These are phyloP conservation scores for Alternaria atra DNA, from an alignment of 2,329 filamentous ascomycete species.

Conservation along the genomic window DNA sequence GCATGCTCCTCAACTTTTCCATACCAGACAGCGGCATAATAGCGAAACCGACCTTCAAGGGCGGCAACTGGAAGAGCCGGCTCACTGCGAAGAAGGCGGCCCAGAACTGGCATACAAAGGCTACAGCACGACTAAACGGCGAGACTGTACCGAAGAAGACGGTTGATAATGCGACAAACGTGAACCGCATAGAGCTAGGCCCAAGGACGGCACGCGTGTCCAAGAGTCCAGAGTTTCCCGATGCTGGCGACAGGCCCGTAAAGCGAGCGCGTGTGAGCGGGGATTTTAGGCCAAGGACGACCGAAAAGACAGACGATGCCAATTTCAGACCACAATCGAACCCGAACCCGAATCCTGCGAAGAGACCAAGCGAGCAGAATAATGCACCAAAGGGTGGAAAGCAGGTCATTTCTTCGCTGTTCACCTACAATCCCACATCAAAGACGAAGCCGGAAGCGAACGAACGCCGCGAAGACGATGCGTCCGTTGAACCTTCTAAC, in stretches of 20 bases:
- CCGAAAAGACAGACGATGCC: slow-evolving; percentile 26
- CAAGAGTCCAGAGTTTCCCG: slow-evolving; percentile 27
- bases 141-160: slow-evolving; percentile 34
- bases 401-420: slow-evolving; percentile 87
- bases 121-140: slow-evolving; percentile 43
- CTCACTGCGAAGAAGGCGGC: slow-evolving; percentile 78
- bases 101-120: slow-evolving; percentile 61
- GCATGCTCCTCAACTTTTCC: slow-evolving; percentile 92
- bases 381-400: slow-evolving; percentile 53
- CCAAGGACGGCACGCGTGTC: slow-evolving; percentile 27
- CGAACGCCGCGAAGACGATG: slow-evolving; percentile 52
- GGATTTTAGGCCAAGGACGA: slow-evolving; percentile 47
- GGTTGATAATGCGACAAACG: slow-evolving; percentile 35
- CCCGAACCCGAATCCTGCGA: slow-evolving; percentile 32
- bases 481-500: slow-evolving; percentile 79
- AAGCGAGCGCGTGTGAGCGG: slow-evolving; percentile 51
- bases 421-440: slow-evolving; percentile 84
- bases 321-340: slow-evolving; percentile 45
- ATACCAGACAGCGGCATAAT: slow-evolving; percentile 73
- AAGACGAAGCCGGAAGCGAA: slow-evolving; percentile 67
- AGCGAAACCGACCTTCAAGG: slow-evolving; percentile 74
- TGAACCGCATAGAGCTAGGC: slow-evolving; percentile 44
- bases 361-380: slow-evolving; percentile 48
- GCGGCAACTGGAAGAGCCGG: slow-evolving; percentile 92
- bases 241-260: slow-evolving; percentile 32